phyloP scores from a whole-genome alignment of 768 basidiomycete species.

The Lactifluus echinatus region DNA sequence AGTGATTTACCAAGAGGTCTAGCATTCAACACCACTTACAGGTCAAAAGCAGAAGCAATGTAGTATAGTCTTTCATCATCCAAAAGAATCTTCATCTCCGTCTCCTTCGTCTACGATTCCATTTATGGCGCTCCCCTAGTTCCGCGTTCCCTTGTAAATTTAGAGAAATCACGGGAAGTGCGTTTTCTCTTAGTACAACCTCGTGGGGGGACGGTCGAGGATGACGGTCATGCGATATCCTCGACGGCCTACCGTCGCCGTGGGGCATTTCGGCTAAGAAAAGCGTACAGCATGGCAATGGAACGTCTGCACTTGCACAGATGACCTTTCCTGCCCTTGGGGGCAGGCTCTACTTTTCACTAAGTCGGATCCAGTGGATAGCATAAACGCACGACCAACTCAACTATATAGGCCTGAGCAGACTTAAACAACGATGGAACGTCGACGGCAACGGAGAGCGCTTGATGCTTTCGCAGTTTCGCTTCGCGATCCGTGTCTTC shows the following conservation, averaged over 20 bases:
- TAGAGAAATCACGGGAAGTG: neutral
- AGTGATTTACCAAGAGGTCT: too few species aligned
- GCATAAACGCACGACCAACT: constrained; percentile 1
- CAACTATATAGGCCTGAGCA: constrained; percentile 20
- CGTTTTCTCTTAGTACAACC: neutral
- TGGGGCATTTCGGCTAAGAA: constrained; percentile 9
- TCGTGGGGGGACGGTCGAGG: constrained; percentile 12
- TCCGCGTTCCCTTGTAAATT: neutral
- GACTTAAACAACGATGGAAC: constrained; percentile 24
- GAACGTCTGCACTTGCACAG: neutral
- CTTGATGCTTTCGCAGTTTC: constrained; percentile 21
- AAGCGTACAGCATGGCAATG: neutral
- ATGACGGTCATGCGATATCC: neutral
- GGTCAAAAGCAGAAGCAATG: too few species aligned
- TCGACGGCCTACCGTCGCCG: neutral
- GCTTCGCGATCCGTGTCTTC: constrained; percentile 28
- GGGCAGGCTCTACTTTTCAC: constrained; percentile 1
- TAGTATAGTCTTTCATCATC: too few species aligned
- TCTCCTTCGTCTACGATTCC: constrained; percentile 8
- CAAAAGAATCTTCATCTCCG: too few species aligned
- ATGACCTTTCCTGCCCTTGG: constrained; percentile 3
- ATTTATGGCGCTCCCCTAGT: neutral
- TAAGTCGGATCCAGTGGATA: neutral
- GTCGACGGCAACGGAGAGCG: constrained; percentile 27
- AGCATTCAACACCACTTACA: too few species aligned